Base-by-base conservation (phyloP, 129 eudicot genomes). In the Mikania micrantha region DNA sequence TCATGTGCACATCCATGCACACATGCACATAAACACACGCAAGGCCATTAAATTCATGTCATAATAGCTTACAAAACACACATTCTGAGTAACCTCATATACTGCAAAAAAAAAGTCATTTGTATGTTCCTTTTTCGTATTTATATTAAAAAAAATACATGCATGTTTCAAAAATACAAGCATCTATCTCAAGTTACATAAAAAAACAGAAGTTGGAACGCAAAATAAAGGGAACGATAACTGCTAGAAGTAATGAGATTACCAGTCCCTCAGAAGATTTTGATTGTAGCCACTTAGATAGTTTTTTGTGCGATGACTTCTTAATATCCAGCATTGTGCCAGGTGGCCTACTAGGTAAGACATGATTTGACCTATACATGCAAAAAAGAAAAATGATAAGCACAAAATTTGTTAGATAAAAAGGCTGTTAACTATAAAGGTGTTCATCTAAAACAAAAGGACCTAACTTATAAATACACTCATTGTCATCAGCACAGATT, bases 231-330 rank as follows among this genome's bases (percentile, higher is more conserved):
- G 10, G 25, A 27, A 40, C 57, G 20, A 59, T 4, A 27, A 17
- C 12, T 9, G 31, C 1, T 10, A 20, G n/a, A 70, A 42, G 31
- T 9, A 16, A 50, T 13, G 12, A 44, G 28, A 49, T 53, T 67
- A 92, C 98, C 91, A 92, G 47, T 70, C 95, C 91, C 17, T 64
- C 69, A 68, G 88, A 76, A 38, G 98, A 59, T 78, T 81, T 84
- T 31, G 96, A 87, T 58, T 82, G 96, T 58, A 93, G 72, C 99
- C 99, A 93, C 80, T 93, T 93, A 7, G 99, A 82, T 74, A 93
- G 57, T 83, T 93, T 93, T 88, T 93, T 93, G 74, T 80, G 83
- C 41, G 96, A 88, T 12, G 98, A 93, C 79, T 93, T 93, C 70
- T 83, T 88, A 7, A 93, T 81, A 78, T 89, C 96, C 60, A 93